Base-by-base conservation (phyloP, 2,329 filamentous ascomycete genomes). In the Aspergillus sp. region DNA sequence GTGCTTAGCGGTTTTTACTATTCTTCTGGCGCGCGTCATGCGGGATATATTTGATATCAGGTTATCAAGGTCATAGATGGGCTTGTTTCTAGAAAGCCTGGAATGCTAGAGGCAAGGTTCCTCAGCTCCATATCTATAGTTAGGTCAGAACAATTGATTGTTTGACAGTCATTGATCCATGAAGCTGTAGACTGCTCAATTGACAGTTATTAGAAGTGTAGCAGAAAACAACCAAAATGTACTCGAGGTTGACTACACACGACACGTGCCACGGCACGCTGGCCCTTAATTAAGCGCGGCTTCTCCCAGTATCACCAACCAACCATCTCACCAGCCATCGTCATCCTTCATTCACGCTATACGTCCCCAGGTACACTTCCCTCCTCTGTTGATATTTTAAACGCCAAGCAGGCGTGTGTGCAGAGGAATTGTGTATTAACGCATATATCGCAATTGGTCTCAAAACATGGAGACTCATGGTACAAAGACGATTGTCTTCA, bases 401-500 rank as follows among this genome's bases (percentile, higher is more conserved):
- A 53, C n/a, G 9, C 24, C 24, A 41, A 15, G 18, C 24, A 24
- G n/a, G 13, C 41, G 32, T 52, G 32, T 52, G 38, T n/a, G 15
- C 32, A 12, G 5, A 11, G 8, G 11, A 17, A n/a, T n/a, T 48
- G 13, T 38, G 32, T 48, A 17, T 22, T 5, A 26, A n/a, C 9
- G 48, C 36, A 24, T 50, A 36, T 24, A 36, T 20, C 24, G 22
- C 18, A 5, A 15, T 39, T 26, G 17, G n/a, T 49, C 39, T 26
- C 32, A 18, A 60, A 30, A 3, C 24, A 66, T 68, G 67, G 41
- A 61, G 26, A 51, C 51, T 22, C 48, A 54, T 43, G 39, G 32
- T 22, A 44, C 34, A 38, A 53, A 38, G 48, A 55, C 61, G 53
- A 30, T 74, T 18, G 66, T 64, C n/a, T 66, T 76, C 34, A 67